Evolutionary conservation across 108 stramenopile genomes (phyloP), one percentile per base, ranked within the genome.

Genomic region (Asterionellopsis glacialis): DNA sequence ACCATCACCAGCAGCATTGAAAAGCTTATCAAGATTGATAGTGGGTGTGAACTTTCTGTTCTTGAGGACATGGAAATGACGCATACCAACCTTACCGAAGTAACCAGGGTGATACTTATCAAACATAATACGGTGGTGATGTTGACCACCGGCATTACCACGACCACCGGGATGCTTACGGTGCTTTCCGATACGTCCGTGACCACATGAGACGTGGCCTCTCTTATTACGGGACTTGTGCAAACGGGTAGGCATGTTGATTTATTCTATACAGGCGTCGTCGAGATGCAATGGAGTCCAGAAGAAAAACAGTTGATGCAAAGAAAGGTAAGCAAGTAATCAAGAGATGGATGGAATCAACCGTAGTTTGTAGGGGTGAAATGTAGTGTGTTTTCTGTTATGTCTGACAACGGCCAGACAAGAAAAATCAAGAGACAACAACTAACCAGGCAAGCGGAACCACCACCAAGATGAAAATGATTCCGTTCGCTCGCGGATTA

Each of bases 11-110:
- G 98, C 84, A 60, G 95, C 84, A 69, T 85, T 95, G 91, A 97
- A 98, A 55, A 99, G 75, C 83, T 96, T 96, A 81, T 99, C 99
- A 63, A 99, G 65, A 84, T 98, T 98, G 69, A 96, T 70, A 22
- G 94, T 94, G 25, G 95, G 95, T 69, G 94, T 95, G 88, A 77
- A 94, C 48, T 74, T 65, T 38, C 94, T 72, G 86, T 98, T 97
- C 69, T 88, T 84, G 78, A 96, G 73, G 53, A 87, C 19, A 69
- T 99, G 99, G 76, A 95, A 98, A 43, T 95, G 96, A 57, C 98
- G 89, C 97, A 99, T 98, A 85, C 98, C 98, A 56, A 99, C 96
- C 91, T 98, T 99, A 72, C 99, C 97, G 77, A 99, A 99, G 85
- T 99, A 98, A 83, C 98, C 98, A 66, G 98, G 98, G 79, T 98